Percentiles rank a stretch among this genome's conserved stretches.
Conservation (phyloP, 2,329 filamentous ascomycete species). For the Penicillium sp. region DNA sequence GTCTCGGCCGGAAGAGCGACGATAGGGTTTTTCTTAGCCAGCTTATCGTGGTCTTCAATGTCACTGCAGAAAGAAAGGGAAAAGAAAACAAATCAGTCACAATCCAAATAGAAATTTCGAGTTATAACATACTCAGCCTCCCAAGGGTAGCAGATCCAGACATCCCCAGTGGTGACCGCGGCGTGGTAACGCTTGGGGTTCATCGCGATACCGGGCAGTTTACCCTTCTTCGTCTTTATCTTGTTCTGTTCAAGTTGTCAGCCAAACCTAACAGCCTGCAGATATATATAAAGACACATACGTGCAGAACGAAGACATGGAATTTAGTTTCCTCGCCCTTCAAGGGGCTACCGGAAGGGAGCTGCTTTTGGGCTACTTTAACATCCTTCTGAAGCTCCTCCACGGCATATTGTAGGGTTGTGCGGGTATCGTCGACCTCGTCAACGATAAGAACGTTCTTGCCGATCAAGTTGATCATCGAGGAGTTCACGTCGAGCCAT, state of each 20-base stretch:
- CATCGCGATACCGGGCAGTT: too few relatives aligned
- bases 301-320: conserved; percentile 91
- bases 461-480: conserved; percentile 86
- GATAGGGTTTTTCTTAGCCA: conserved; percentile 52
- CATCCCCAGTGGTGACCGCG: conserved; percentile 82
- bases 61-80: conserved; percentile 49
- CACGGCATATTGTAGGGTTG: conserved; percentile 90
- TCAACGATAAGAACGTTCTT: conserved; percentile 92
- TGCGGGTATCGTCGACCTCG: conserved; percentile 93
- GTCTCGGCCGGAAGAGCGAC: not conserved
- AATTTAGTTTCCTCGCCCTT: conserved; percentile 82
- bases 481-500: conserved; percentile 87
- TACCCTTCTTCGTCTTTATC: conserved; percentile 92
- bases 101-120: not conserved
- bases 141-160: conserved; percentile 99
- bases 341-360: conserved; percentile 66
- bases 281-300: conserved; percentile 44
- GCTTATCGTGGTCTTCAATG: conserved; percentile 84
- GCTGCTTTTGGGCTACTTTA: conserved; percentile 69
- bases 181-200: conserved; percentile 71
- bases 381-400: conserved; percentile 94
- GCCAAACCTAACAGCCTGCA: not conserved
- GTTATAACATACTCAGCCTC: conserved; percentile 66
- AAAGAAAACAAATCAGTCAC: conserved; percentile 22
- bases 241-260: conserved; percentile 68